Base-by-base conservation (phyloP, 192 early-diverging fungal genomes). In the Funneliformis mosseae region DNA sequence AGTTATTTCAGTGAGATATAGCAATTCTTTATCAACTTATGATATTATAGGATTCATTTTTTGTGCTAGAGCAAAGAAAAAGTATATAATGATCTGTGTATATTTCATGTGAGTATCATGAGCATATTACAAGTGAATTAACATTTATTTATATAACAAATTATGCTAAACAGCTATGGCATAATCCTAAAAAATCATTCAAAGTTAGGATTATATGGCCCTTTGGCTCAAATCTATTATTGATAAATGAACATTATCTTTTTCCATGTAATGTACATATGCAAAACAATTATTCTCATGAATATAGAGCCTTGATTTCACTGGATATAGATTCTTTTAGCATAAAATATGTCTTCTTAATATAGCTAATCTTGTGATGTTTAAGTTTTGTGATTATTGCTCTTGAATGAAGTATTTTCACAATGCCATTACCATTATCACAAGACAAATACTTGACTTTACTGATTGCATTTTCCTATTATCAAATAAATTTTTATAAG, bases 281-380 rank as follows among this genome's bases (percentile, higher is more conserved):
- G 14, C 25, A 38, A 67, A 67, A 25, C 6, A 38, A 67, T 25
- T 67, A 68, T 68, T 68, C 16, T 18, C 6, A 16, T 43, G 43
- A 38, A 38, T 3, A 28, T 2, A 38, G 2, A 71, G 33, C 6
- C 27, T 43, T 38, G 8, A 71, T 71, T 39, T 38, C 38, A 71
- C 46, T 46, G 8, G 10, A 27, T 27, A 73, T 27, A 73, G 23
- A 0, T 46, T 25, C 45, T 38, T 74, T 74, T 60, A 7, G 73
- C 25, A 12, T 74, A 74, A 74, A 74, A 74, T 74, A 74, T 74
- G 50, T 74, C 25, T 39, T 74, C 27, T 48, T 74, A 59, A 74
- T 60, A 73, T 28, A 78, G 68, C 45, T 48, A 28, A 79, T 79
- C 46, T 80, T 80, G 14, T 43, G 38, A 55, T 80, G 78, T 71